phyloP scores from a whole-genome alignment of 2,329 filamentous ascomycete species.

The Pseudopyrenochaeta lycopersici region DNA sequence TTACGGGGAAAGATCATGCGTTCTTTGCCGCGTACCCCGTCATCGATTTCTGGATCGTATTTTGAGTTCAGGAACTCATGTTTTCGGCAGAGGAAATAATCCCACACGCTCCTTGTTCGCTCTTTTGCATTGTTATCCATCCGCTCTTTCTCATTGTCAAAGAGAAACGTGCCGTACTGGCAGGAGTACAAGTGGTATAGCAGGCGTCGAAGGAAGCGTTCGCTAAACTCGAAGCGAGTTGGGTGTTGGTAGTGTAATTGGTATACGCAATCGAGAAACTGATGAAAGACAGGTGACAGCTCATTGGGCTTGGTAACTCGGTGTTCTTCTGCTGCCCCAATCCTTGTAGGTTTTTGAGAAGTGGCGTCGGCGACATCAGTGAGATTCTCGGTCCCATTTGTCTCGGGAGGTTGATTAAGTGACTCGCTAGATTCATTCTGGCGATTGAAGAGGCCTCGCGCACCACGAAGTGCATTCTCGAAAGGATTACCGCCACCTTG shows the following conservation, averaged over 20 bases:
- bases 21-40: slow-evolving; percentile 80
- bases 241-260: slow-evolving; percentile 88
- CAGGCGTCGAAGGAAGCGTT: slow-evolving; percentile 86
- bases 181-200: slow-evolving; percentile 95
- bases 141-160: slow-evolving; percentile 92
- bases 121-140: slow-evolving; percentile 73
- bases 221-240: slow-evolving; percentile 93
- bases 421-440: slow-evolving; percentile 73
- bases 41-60: slow-evolving; percentile 79
- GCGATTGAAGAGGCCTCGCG: slow-evolving; percentile 90
- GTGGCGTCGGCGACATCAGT: slow-evolving; percentile 57
- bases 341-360: slow-evolving; percentile 43
- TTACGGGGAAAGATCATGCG: slow-evolving; percentile 82
- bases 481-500: slow-evolving; percentile 73
- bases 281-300: slow-evolving; percentile 95
- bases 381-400: slow-evolving; percentile 61
- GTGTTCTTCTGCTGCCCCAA: slow-evolving; percentile 61
- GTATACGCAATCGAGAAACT: slow-evolving; percentile 94
- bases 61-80: slow-evolving; percentile 83
- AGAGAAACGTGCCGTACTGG: slow-evolving; percentile 96
- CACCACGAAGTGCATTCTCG: slow-evolving; percentile 84
- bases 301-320: slow-evolving; percentile 86
- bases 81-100: slow-evolving; percentile 86
- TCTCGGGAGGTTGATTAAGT: slow-evolving; percentile 61
- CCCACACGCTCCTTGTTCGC: slow-evolving; percentile 88